Base-by-base conservation (phyloP, 1,284 basidiomycete species). In the Blastosporella zonata region DNA sequence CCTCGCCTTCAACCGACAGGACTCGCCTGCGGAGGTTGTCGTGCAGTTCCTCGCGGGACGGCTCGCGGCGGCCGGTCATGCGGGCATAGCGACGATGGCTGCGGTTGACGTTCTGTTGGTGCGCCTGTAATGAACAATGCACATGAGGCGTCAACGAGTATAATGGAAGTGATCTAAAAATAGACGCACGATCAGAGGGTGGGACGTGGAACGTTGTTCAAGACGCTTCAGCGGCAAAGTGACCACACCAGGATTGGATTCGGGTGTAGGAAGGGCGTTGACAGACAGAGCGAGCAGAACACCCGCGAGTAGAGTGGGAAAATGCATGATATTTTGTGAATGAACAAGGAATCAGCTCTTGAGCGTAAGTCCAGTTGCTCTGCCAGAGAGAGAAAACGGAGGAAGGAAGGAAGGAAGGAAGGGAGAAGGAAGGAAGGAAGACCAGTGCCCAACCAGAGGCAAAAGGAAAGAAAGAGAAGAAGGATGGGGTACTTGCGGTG, bases 21-120 rank as follows among this genome's bases (percentile, higher is more conserved):
- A 81, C 62, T 47, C 85, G 81, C 61, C 77, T 81, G 50, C 72
- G 67, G 45, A 90, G 65, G 49, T 74, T 77, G 13, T 63, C 68
- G 31, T 69, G 67, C 43, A 89, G 72, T 18, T 76, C 71, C 23
- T 71, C 66, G 31, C 71, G 68, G 21, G 75, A 69, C 2, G 82
- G 83, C 7, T 62, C 71, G 12, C 68, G 67, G 37, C 76, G 77
- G 15, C 84, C 80, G 6, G 77, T 79, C 81, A 90, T 86, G 47
- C 75, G 81, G 3, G 87, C 85, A 49, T 82, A 71, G 48, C 88
- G 84, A 50, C 73, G 77, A 50, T 78, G 69, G 47, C 77, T 73
- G 44, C 79, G 79, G 67, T 89, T 90, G 54, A 86, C 77, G 59
- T 84, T 74, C 66, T 85, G 87, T 64, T 89, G 87, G 38, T 84